Evolutionary conservation across 768 basidiomycete species (phyloP).

Genomic region (Xerocomus brunneocitrinus): DNA sequence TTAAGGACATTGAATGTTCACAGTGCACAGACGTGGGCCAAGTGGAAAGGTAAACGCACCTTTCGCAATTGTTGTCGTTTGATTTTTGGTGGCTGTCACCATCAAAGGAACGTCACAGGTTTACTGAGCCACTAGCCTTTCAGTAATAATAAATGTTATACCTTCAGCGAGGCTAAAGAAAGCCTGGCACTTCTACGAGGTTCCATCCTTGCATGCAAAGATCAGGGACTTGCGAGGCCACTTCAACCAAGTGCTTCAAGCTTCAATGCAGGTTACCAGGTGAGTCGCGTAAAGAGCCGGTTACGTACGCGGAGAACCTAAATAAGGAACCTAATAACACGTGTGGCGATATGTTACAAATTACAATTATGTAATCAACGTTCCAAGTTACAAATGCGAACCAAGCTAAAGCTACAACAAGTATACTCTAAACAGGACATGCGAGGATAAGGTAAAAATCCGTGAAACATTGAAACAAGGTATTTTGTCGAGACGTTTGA

Average conservation of each 20-base stretch:
- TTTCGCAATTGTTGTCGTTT: conserved; percentile 52
- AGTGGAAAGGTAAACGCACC: conserved; percentile 25
- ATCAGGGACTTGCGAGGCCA: not conserved
- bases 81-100: conserved; percentile 38
- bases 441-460: conserved; percentile 2
- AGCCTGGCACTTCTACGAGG: conserved; percentile 13
- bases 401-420: conserved; percentile 11
- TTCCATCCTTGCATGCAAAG: conserved; percentile 20
- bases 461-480: conserved; percentile 7
- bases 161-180: conserved; percentile 25
- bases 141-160: conserved; percentile 5
- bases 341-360: not conserved
- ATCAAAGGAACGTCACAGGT: not conserved
- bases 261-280: not conserved
- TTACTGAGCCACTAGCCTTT: not conserved
- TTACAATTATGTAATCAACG: not conserved
- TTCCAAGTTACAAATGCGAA: not conserved
- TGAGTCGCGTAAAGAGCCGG: not conserved
- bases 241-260: not conserved
- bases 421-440: conserved; percentile 9
- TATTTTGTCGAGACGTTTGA: not conserved
- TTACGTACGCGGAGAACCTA: not conserved
- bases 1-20: not conserved
- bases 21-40: not conserved
- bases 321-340: not conserved